Evolutionary conservation across 305 asterid species (phyloP).

Genomic region (Solanum chacoense): DNA sequence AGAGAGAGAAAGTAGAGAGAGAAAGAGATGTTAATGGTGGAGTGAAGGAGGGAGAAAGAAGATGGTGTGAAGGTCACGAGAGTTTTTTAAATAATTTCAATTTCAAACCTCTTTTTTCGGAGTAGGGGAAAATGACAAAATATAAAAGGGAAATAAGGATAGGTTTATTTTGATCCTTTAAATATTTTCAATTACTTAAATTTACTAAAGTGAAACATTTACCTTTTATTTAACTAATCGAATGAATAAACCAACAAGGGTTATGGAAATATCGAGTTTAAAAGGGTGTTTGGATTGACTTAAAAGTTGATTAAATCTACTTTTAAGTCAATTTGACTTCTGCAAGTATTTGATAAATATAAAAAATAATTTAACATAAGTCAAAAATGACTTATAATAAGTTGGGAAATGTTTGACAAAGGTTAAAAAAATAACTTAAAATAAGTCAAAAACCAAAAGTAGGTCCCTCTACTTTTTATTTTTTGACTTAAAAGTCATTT

Average conservation of each 20-base stretch:
- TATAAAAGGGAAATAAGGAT: neutral
- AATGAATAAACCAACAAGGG: neutral
- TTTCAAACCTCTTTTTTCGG: slow-evolving; percentile 1
- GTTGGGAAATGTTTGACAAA: no score
- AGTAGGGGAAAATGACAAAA: neutral
- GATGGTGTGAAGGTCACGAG: slow-evolving; percentile 53
- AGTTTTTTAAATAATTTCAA: slow-evolving; percentile 28
- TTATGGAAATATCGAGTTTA: no score
- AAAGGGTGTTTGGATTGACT: no score
- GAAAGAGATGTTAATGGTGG: slow-evolving; percentile 17
- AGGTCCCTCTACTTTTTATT: no score
- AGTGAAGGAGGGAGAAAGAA: slow-evolving; percentile 52
- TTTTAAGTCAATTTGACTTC: no score
- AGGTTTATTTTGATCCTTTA: neutral
- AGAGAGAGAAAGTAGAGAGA: slow-evolving; percentile 15
- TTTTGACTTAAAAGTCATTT: no score
- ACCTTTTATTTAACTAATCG: neutral
- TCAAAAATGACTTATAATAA: no score
- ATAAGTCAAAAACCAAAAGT: no score
- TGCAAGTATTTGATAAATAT: no score
- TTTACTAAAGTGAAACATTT: neutral
- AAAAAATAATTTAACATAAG: no score
- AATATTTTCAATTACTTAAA: neutral
- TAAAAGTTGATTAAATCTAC: no score
- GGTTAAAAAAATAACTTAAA: no score